Base-by-base conservation (phyloP, 2,329 filamentous ascomycete species). In the Ophiocordyceps camponoti-rufipedis region DNA sequence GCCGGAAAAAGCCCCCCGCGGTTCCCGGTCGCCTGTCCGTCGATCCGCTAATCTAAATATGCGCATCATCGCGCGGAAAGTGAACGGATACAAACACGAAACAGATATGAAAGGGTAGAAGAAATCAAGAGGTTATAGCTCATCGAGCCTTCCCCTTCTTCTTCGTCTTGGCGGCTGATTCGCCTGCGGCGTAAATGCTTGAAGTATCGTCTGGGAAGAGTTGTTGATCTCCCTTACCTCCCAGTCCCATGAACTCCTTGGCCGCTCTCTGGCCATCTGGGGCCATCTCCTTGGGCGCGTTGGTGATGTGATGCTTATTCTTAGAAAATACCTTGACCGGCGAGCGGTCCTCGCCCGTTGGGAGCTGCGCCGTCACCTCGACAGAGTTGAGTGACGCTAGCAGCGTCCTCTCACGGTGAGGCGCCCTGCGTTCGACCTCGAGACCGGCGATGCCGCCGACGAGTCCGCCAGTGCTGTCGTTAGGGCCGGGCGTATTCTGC, bases 401-500 rank as follows among this genome's bases (percentile, higher is more conserved):
- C 45, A 96, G 65, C 0, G 91, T 98, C 43, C 91, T 78, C 63
- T 96, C 85, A 13, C 91, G 78, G 28, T 74, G 68, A 0, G 86
- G 65, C 50, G 88, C 91, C 51, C 89, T 79, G 54, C 82, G 83
- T 28, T 82, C 78, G 58, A 98, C 88, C 53, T 91, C 86, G 10
- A 98, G 72, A 11, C 76, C 74, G 23, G 78, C 78, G 53, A 98
- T 75, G 31, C 84, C 87, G n/a, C 85, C 85, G 0, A 91, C 88
- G 19, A 98, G 71, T 6, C 89, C 88, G 56, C 93, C 87, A 14
- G 88, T 95, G 63, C 87, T 94, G 64, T 95, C 89, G 49, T 79
- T 80, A 29, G 81, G 69, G 48, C 72, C 78, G 33, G 75, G 67
- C 13, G 59, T 51, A 39, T 65, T 73, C 50, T 77, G 72, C 0